These are phyloP conservation scores for Tranzscheliella williamsii DNA, from an alignment of 1,284 basidiomycete species.

Conservation along the genomic window DNA sequence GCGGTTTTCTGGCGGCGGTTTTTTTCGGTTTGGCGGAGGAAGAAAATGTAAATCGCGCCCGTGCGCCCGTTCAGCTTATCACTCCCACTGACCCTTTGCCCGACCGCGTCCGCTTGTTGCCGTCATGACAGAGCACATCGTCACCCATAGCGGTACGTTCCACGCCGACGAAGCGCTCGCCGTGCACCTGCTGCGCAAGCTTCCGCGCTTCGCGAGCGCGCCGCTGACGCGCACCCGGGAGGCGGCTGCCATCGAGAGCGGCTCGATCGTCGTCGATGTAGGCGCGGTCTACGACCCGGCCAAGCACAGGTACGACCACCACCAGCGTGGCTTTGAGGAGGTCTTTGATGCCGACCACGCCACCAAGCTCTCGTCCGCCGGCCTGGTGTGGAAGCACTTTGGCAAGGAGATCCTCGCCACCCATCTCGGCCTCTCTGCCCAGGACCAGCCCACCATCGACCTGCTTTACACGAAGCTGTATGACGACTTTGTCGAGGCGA, in stretches of 20 bases:
- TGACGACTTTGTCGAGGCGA: slow-evolving; percentile 86
- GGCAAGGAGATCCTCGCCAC: slow-evolving; percentile 83
- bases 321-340: slow-evolving; percentile 89
- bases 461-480: slow-evolving; percentile 88
- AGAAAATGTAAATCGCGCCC: too few species aligned
- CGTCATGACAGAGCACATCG: slow-evolving; percentile 43
- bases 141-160: slow-evolving; percentile 90
- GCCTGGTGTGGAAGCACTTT: slow-evolving; percentile 80
- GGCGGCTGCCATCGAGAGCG: slow-evolving; percentile 74
- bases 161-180: slow-evolving; percentile 95
- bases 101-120: too few species aligned
- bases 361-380: slow-evolving; percentile 91
- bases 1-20: too few species aligned
- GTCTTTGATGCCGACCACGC: slow-evolving; percentile 77
- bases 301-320: slow-evolving; percentile 86
- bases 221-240: slow-evolving; percentile 70
- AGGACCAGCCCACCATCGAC: slow-evolving; percentile 70
- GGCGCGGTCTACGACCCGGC: slow-evolving; percentile 86
- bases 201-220: slow-evolving; percentile 71
- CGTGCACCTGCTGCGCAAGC: slow-evolving; percentile 84
- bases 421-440: slow-evolving; percentile 65
- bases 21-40: too few species aligned
- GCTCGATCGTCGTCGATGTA: slow-evolving; percentile 97
- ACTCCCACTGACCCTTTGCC: not conserved
- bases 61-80: too few species aligned